Conservation (phyloP, 306 rosid genomes). For the Nissolia schottii region DNA sequence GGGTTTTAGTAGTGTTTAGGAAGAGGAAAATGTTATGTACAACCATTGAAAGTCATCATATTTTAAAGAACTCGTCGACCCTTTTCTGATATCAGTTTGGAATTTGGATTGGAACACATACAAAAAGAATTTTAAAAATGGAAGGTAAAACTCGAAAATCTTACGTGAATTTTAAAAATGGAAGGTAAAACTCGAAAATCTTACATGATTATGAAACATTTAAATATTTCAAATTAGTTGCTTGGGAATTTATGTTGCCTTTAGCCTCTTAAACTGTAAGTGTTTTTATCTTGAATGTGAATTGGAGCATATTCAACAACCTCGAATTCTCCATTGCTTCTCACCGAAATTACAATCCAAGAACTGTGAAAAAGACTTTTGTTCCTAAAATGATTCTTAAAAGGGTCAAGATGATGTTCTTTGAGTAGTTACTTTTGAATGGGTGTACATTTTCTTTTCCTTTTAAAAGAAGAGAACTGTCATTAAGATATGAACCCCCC, state of each 20-base stretch:
- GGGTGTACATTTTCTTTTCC: constrained; percentile 54
- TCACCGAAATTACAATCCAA: neutral
- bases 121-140: neutral
- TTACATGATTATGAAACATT: neutral
- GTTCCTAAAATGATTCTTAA: constrained; percentile 26
- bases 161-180: neutral
- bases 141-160: neutral
- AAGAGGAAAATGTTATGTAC: constrained; percentile 41
- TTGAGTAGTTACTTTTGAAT: constrained; percentile 37
- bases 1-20: constrained; percentile 37
- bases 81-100: constrained; percentile 27
- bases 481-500: constrained; percentile 50
- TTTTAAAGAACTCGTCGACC: constrained; percentile 40
- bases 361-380: constrained; percentile 6
- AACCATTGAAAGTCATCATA: constrained; percentile 39
- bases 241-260: neutral
- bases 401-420: constrained; percentile 52
- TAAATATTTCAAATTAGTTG: neutral
- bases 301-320: constrained; percentile 4
- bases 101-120: neutral
- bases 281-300: neutral
- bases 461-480: constrained; percentile 46
- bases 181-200: neutral
- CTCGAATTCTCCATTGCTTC: neutral
- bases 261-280: neutral